phyloP scores from a whole-genome alignment of 1,284 basidiomycete genomes.

The Irpex sp. region DNA sequence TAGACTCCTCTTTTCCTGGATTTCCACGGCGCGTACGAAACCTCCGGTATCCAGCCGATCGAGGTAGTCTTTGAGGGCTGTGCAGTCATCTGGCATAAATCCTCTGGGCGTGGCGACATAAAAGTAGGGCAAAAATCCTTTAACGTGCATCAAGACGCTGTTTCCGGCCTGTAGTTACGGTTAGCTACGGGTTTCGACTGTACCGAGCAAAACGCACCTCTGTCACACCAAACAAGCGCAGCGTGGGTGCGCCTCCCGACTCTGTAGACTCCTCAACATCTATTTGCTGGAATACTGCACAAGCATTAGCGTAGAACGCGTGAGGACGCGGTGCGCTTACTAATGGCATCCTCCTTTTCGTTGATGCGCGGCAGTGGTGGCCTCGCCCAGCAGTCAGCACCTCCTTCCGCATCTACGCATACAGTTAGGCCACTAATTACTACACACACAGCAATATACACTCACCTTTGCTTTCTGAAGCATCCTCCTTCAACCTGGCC shows the following conservation, averaged over 20 bases:
- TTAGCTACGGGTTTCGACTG: not conserved
- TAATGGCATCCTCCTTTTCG: conserved; percentile 56
- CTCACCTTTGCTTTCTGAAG: conserved; percentile 39
- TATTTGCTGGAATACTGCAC: conserved; percentile 86
- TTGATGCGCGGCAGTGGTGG: conserved; percentile 57
- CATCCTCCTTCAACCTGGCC: conserved; percentile 67
- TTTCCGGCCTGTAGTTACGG: conserved; percentile 63
- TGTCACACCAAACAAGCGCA: conserved; percentile 88
- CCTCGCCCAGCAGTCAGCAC: conserved; percentile 74
- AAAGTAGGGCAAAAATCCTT: conserved; percentile 86
- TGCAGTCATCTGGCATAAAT: conserved; percentile 64
- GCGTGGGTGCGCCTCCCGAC: conserved; percentile 35
- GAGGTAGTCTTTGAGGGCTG: conserved; percentile 61
- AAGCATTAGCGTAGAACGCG: not conserved
- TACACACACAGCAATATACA: conserved; percentile 9
- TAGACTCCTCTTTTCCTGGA: conserved; percentile 66
- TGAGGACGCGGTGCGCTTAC: conserved; percentile 22
- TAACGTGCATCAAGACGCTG: conserved; percentile 81
- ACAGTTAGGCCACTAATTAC: too few relatives aligned
- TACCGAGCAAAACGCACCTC: conserved; percentile 41
- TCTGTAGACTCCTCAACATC: conserved; percentile 79
- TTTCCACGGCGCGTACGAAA: conserved; percentile 52
- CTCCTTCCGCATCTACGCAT: conserved; percentile 58
- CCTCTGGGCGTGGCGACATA: conserved; percentile 84
- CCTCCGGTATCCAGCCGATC: conserved; percentile 54